A percentile compares a stretch with the other conserved stretches of the same genome.
These are phyloP conservation scores for Colletotrichum destructivum DNA, from an alignment of 2,329 filamentous ascomycete genomes.

Conservation along the genomic window DNA sequence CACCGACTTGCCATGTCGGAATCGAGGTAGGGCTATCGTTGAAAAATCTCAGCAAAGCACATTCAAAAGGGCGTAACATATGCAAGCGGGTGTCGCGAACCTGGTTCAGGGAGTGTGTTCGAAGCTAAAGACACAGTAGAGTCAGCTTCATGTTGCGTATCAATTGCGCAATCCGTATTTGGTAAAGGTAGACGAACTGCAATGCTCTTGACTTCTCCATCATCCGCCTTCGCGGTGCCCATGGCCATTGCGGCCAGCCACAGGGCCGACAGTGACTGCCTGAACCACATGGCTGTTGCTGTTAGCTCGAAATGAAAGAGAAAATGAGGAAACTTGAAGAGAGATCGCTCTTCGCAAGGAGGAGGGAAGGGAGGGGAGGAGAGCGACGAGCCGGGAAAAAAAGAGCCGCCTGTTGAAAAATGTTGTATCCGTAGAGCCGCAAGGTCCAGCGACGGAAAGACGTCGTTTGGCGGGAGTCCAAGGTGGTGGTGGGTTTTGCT, in stretches of 20 bases:
- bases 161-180: not conserved
- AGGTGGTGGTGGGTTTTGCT: slow-evolving; percentile 42
- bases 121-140: slow-evolving; percentile 69
- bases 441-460: slow-evolving; percentile 42
- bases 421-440: slow-evolving; percentile 27
- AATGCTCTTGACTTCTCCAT: slow-evolving; percentile 65
- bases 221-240: slow-evolving; percentile 64
- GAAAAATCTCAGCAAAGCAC: slow-evolving; percentile 39
- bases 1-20: slow-evolving; percentile 98
- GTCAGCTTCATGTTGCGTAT: slow-evolving; percentile 30
- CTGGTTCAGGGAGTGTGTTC: slow-evolving; percentile 87
- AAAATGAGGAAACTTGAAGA: slow-evolving; percentile 25
- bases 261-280: slow-evolving; percentile 61
- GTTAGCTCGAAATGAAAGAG: slow-evolving; percentile 12
- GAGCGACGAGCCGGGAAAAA: slow-evolving; percentile 1
- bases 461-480: slow-evolving; percentile 37
- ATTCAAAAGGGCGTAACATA: slow-evolving; percentile 14
- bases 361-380: not conserved
- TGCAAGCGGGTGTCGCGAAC: slow-evolving; percentile 57
- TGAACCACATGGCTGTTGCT: slow-evolving; percentile 61
- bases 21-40: slow-evolving; percentile 89
- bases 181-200: slow-evolving; percentile 55
- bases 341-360: slow-evolving; percentile 10
- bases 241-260: slow-evolving; percentile 67
- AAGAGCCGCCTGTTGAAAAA: slow-evolving; percentile 24